Base-by-base conservation (phyloP, 2,329 filamentous ascomycete genomes). In the Byssothecium circinans region DNA sequence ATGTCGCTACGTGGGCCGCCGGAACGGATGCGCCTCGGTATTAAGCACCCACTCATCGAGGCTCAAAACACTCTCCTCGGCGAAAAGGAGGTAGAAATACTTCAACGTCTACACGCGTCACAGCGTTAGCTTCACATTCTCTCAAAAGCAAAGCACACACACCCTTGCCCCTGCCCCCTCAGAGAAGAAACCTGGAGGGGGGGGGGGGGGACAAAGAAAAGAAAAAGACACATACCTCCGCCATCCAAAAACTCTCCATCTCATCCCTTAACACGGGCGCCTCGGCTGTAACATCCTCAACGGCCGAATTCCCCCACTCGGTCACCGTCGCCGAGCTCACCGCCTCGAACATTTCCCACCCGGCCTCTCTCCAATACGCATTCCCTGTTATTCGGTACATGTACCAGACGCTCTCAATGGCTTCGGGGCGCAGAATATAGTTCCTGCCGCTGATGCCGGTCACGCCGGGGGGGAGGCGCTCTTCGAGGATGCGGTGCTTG, bases 401-500 rank as follows among this genome's bases (percentile, higher is more conserved):
- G 63, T 89, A 81, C 68, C 89, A 92, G 4, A 94, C 81, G 12
- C 84, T 87, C 73, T 92, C 88, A 44, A 92, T 89, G 2, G 88
- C 88, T 71, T 92, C 88, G 17, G 88, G 88, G 7, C 72, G 69
- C 42, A 6, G 3, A 23, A 87, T 81, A 62, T 88, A 89, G 45
- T 78, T 77, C 33, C 74, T 70, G 47, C 85, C 81, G 34, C 72
- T 67, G 38, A 86, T 76, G 15, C 74, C 73, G 2, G 78, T 73
- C 64, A 86, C 81, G 17, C 84, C 85, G 5, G 70, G 72, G 7
- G 79, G 77, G 4, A 86, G 58, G 10, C 73, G 74, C 63, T 64
- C 78, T 57, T 71, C 64, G 40, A 70, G 48, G 23, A 76, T 70
- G 15, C 67, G 58, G 17, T 61, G 65, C 17, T 68, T 56, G 7